Evolutionary conservation across 257 asterid genomes (phyloP).

Genomic region (Solanum chilense): DNA sequence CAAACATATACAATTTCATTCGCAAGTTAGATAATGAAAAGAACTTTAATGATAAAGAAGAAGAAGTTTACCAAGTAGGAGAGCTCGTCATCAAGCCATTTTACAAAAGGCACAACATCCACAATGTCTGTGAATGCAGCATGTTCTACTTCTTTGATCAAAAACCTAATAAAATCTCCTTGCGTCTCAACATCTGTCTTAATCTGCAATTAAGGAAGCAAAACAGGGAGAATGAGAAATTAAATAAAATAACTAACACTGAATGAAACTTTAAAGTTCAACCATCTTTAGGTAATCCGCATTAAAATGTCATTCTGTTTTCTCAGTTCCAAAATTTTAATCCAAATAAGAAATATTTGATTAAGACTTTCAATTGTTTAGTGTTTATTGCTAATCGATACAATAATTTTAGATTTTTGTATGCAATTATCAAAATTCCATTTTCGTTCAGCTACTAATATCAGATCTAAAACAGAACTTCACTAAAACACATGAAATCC

Average conservation of each 20-base stretch:
- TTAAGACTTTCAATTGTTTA: not conserved
- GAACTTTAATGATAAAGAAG: not conserved
- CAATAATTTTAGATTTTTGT: not conserved
- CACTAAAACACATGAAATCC: not conserved
- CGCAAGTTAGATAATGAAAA: not conserved
- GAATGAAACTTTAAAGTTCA: not conserved
- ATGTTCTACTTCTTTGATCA: constrained; percentile 81
- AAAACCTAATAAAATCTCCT: constrained; percentile 84
- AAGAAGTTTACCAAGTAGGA: constrained; percentile 54
- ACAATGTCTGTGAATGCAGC: constrained; percentile 86
- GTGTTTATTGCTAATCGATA: not conserved
- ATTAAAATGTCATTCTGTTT: not conserved
- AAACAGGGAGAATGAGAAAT: not conserved
- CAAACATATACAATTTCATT: not conserved
- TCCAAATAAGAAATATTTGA: not conserved
- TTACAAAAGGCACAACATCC: constrained; percentile 87
- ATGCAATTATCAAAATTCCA: not conserved
- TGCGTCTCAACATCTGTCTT: constrained; percentile 93
- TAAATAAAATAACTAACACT: not conserved
- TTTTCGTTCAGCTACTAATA: not conserved
- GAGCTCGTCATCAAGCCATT: constrained; percentile 99
- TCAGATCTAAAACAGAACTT: not conserved
- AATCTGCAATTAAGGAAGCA: constrained; percentile 41
- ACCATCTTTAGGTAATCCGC: not conserved
- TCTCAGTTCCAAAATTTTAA: not conserved